Conservation (phyloP, 2,329 filamentous ascomycete genomes). For the Paramyrothecium sp. region DNA sequence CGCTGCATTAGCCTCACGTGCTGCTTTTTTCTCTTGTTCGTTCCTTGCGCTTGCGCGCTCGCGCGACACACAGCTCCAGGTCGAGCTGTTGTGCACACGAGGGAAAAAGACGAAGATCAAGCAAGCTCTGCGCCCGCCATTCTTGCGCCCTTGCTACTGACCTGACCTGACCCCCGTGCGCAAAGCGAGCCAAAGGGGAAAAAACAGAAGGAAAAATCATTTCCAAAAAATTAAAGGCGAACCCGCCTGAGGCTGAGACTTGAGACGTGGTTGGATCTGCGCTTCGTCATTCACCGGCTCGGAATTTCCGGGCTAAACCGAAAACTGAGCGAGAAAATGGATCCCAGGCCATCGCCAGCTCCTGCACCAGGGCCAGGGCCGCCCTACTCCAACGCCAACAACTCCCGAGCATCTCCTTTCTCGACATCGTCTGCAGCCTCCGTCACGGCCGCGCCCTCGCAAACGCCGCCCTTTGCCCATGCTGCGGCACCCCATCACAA, state of each 20-base stretch:
- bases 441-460: constrained; percentile 6
- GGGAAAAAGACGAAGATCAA: neutral
- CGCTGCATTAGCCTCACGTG: neutral
- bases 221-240: too few species aligned
- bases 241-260: too few species aligned
- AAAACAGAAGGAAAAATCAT: too few species aligned
- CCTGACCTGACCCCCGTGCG: too few species aligned
- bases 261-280: neutral
- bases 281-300: neutral
- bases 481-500: constrained; percentile 6
- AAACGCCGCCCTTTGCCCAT: constrained; percentile 11
- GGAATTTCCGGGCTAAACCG: neutral
- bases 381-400: constrained; percentile 28
- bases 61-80: neutral
- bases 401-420: constrained; percentile 28
- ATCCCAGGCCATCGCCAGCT: neutral
- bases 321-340: neutral
- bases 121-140: too few species aligned
- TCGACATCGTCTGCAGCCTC: constrained; percentile 14
- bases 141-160: too few species aligned
- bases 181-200: too few species aligned
- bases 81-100: neutral
- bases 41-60: neutral
- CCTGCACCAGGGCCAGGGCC: neutral
- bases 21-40: neutral